Conservation (phyloP, 441 rosid species). For the Geranium incanum region DNA sequence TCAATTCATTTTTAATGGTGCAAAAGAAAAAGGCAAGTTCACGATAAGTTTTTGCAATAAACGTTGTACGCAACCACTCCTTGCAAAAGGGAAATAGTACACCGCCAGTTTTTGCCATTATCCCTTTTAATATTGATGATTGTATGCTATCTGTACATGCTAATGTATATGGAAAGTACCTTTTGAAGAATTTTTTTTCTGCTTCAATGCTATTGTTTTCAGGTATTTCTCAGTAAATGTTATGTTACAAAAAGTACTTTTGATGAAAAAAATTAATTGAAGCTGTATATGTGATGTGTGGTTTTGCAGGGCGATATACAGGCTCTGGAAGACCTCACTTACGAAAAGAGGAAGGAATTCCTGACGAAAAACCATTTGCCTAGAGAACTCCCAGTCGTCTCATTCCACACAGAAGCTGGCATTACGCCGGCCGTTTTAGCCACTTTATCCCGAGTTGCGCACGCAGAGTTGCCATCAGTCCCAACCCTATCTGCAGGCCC, state of each 20-base stretch:
- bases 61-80: too few species aligned
- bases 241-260: too few species aligned
- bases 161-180: not conserved
- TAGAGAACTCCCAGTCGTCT: conserved; percentile 69
- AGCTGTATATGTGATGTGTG: not conserved
- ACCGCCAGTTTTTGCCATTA: too few species aligned
- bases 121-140: too few species aligned
- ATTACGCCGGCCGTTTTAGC: conserved; percentile 60
- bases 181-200: not conserved
- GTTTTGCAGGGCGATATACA: conserved; percentile 69
- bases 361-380: conserved; percentile 63
- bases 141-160: too few species aligned
- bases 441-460: conserved; percentile 78
- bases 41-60: too few species aligned
- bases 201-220: too few species aligned
- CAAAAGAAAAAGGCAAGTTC: too few species aligned
- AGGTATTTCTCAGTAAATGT: too few species aligned
- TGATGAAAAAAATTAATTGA: too few species aligned
- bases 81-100: too few species aligned
- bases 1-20: too few species aligned
- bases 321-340: conserved; percentile 90
- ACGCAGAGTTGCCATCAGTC: conserved; percentile 62
- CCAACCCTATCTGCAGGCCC: conserved; percentile 39
- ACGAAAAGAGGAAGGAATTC: conserved; percentile 75
- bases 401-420: conserved; percentile 83